Base-by-base conservation (phyloP, 768 basidiomycete genomes). In the Hebeloma cylindrosporum region DNA sequence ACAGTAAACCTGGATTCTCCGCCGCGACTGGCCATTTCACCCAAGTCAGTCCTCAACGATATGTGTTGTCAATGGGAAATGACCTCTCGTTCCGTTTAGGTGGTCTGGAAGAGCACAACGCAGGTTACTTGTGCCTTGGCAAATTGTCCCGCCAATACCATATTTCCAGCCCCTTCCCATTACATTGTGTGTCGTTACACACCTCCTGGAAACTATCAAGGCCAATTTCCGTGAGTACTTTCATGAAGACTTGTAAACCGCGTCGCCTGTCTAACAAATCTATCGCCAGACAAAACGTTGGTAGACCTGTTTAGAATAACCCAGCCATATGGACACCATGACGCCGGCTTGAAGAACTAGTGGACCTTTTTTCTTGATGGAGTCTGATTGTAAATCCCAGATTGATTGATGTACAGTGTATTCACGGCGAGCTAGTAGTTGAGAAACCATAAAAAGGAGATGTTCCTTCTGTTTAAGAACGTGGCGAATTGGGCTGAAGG, bases 61-160 rank as follows among this genome's bases (percentile, higher is more conserved):
- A 9, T 20, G 7, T 40, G 18, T 16, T 33, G 21, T 17, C 21
- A 9, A n/a, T 29, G 14, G n/a, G 26, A 33, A 20, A 2, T 25
- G 2, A 29, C 25, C 30, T 16, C 47, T 31, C 40, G 17, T 13
- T 14, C 26, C 16, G 11, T 39, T 16, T 68, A 78, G 56, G 66
- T 77, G 4, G 78, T 80, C 4, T 80, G 78, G 78, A 79, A 78
- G 59, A 58, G 58, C 18, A 67, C 68, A 20, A 72, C 68, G 3
- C 60, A 73, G 26, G 66, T 78, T 25, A 76, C 75, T 6, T 78
- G 77, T 44, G 75, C 73, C 7, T 56, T 67, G n/a, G 54, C 63
- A 22, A 53, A 45, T 11, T 79, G 78, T 56, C 58, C 48, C 31
- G 66, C 41, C 6, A 48, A 53, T 8, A 57, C 60, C 10, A 57